A percentile compares a stretch with the other conserved stretches of the same genome.
These are phyloP conservation scores for Coniosporium tulheliwenetii DNA, from an alignment of 2,329 filamentous ascomycete species.

Conservation along the genomic window DNA sequence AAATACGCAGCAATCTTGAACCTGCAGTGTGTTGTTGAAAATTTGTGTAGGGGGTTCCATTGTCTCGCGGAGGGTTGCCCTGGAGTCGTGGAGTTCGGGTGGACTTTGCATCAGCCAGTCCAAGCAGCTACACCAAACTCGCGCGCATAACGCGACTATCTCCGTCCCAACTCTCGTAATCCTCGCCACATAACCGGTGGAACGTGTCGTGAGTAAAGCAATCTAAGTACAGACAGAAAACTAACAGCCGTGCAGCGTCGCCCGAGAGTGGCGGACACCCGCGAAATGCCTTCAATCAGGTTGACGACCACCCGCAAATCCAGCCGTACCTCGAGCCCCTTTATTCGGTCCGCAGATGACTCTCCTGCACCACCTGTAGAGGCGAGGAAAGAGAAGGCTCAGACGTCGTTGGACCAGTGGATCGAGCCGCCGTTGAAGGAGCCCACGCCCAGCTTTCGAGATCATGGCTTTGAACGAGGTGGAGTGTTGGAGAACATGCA, in stretches of 20 bases:
- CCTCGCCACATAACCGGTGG: too few species aligned
- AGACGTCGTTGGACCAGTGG: conserved; percentile 31
- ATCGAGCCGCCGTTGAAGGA: conserved; percentile 39
- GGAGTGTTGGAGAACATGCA: conserved; percentile 76
- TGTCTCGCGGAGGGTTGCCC: too few species aligned
- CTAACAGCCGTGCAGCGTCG: conserved; percentile 24
- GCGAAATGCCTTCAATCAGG: conserved; percentile 14
- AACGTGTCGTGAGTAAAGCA: too few species aligned
- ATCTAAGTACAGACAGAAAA: neutral
- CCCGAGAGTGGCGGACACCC: conserved; percentile 14
- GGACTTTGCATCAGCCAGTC: neutral
- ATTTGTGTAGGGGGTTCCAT: too few species aligned
- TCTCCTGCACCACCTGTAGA: conserved; percentile 8
- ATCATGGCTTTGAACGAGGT: conserved; percentile 55
- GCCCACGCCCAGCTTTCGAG: conserved; percentile 56
- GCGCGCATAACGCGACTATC: neutral
- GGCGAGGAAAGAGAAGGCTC: conserved; percentile 16
- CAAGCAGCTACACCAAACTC: neutral
- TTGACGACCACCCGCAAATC: conserved; percentile 19
- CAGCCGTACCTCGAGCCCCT: conserved; percentile 19
- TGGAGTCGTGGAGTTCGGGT: too few species aligned
- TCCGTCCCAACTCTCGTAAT: too few species aligned
- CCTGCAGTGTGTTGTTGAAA: too few species aligned
- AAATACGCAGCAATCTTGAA: too few species aligned
- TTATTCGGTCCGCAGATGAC: conserved; percentile 14